Evolutionary conservation across 2,329 filamentous ascomycete species (phyloP), one percentile per base, ranked within the genome.

Genomic region (Fusarium xyrophilum): DNA sequence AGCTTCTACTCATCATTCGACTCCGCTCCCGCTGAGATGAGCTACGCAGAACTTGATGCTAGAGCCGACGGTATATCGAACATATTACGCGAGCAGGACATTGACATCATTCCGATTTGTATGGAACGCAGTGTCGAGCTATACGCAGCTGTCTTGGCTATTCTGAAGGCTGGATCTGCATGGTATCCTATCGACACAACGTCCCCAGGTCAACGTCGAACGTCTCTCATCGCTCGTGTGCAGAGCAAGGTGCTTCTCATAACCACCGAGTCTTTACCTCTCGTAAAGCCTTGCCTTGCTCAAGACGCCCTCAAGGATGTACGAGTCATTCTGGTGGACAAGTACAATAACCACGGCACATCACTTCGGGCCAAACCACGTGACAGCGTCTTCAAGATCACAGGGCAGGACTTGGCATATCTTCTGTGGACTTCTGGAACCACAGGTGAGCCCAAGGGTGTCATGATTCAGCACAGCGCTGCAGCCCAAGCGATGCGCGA

Each of bases 111-210:
- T 10, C 65, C 65, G 0, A 68, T 67, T 5, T 67, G 65, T 0
- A 33, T 67, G 17, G 59, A 67, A 4, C 48, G 64, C 0, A 68
- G 59, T 4, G 25, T 65, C 4, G 65, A 67, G 14, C 30, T 67
- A 1, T 67, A 67, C 10, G 64, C 68, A 1, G 28, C 65, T 6
- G 48, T 67, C 9, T 3, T 67, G 30, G 64, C 65, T 8, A 67
- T 67, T 23, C 27, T 67, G 2, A 67, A 67, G 19, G 48, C 65
- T 12, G 65, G 65, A 0, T 67, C 64, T 1, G 65, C 65, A 8
- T 68, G 65, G 65, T 68, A 48, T 30, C 65, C 65, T 0, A 65
- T 67, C 2, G 65, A 67, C 5, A 52, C 60, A 14, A 67, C 64
- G 0, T 67, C 65, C 1, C 65, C 65, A 0, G 53, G 65, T 0